Conservation (phyloP, 2,329 filamentous ascomycete species). For the Didymellaceae sp. region DNA sequence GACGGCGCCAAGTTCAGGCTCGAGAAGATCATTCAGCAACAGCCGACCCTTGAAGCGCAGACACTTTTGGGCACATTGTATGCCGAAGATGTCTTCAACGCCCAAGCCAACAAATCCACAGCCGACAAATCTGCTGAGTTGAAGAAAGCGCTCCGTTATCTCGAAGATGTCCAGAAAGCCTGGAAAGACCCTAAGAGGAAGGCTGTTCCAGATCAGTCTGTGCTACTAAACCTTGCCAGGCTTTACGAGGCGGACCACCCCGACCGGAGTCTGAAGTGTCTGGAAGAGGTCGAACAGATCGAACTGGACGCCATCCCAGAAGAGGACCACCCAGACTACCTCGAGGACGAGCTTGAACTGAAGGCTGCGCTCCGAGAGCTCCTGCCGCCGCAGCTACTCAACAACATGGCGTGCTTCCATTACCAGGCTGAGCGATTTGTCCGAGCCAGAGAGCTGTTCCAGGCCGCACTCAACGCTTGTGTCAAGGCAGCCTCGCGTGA, state of each 20-base stretch:
- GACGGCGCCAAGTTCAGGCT: conserved; percentile 91
- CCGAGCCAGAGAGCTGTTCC: conserved; percentile 83
- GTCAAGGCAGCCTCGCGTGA: conserved; percentile 80
- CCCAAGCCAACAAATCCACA: conserved; percentile 72
- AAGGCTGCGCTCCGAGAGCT: conserved; percentile 73
- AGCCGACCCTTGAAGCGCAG: conserved; percentile 86
- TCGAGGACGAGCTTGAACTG: conserved; percentile 54
- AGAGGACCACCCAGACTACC: conserved; percentile 69
- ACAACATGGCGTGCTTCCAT: conserved; percentile 97
- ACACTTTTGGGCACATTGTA: conserved; percentile 89
- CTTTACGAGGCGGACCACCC: conserved; percentile 86
- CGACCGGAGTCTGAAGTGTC: conserved; percentile 89
- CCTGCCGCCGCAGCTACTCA: conserved; percentile 87
- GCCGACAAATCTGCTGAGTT: conserved; percentile 87
- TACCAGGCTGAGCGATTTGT: conserved; percentile 85
- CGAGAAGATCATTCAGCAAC: conserved; percentile 91
- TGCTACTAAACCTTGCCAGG: conserved; percentile 88
- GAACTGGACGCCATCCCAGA: conserved; percentile 80
- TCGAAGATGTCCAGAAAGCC: conserved; percentile 82
- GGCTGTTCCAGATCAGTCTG: conserved; percentile 78
- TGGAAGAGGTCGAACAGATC: conserved; percentile 90
- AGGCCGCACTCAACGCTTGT: conserved; percentile 88
- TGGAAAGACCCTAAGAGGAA: conserved; percentile 96
- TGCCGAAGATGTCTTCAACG: conserved; percentile 90
- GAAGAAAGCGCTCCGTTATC: conserved; percentile 82